phyloP scores from a whole-genome alignment of 1,139 yeast genomes.

The Geotrichum klebahnii region DNA sequence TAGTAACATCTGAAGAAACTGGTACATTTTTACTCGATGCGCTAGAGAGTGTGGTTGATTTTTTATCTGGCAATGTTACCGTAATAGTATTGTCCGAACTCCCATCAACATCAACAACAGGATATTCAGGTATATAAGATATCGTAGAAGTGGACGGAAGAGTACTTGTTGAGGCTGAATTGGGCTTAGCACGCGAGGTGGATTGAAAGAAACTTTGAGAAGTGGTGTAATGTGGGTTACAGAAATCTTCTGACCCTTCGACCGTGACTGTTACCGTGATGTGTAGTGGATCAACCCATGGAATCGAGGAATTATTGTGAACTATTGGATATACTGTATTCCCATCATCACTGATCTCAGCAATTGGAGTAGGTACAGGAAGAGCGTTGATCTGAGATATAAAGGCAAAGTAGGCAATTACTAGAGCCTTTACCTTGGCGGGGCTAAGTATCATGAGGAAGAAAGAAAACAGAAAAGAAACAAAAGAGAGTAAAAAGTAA shows the following conservation, averaged over 20 bases:
- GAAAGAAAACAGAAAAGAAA: too few species aligned
- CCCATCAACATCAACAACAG: constrained; percentile 14
- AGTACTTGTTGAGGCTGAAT: too few species aligned
- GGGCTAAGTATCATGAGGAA: neutral
- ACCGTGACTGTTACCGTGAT: constrained; percentile 8
- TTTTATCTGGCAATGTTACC: too few species aligned
- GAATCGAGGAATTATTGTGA: constrained; percentile 4
- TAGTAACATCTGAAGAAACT: too few species aligned
- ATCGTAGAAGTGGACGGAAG: too few species aligned
- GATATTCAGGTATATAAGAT: neutral
- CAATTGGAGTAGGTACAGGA: constrained; percentile 8
- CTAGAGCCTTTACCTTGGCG: neutral
- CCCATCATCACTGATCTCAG: neutral
- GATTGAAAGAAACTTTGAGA: neutral
- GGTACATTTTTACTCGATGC: too few species aligned
- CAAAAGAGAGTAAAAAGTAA: too few species aligned
- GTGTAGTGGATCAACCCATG: constrained; percentile 13
- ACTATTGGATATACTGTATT: constrained; percentile 9
- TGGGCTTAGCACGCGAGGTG: too few species aligned
- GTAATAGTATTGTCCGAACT: constrained; percentile 9
- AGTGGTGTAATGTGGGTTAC: neutral
- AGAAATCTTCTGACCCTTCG: constrained; percentile 2
- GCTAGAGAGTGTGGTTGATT: too few species aligned
- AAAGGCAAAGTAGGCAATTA: neutral
- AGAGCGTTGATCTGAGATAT: neutral